A percentile compares a stretch with the other conserved stretches of the same genome.
Evolutionary conservation across 2,329 filamentous ascomycete species (phyloP).

Genomic region (Calonectria pteridis): DNA sequence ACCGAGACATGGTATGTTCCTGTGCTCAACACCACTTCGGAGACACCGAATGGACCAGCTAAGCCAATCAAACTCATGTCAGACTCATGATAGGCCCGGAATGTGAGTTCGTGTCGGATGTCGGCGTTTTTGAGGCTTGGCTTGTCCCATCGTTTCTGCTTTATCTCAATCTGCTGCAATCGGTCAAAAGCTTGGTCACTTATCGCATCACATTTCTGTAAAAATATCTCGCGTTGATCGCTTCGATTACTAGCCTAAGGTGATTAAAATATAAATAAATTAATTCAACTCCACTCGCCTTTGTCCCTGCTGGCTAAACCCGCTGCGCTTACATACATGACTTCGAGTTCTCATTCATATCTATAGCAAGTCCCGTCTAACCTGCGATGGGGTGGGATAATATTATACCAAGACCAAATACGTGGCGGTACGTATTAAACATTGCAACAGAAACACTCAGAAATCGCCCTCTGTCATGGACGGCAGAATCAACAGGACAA

Average conservation of each 20-base stretch:
- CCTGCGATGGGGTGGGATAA: constrained; percentile 10
- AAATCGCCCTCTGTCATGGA: constrained; percentile 9
- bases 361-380: constrained; percentile 4
- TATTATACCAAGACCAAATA: constrained; percentile 2
- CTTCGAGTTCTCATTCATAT: constrained; percentile 11
- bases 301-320: neutral
- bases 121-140: neutral
- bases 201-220: too few species aligned
- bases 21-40: neutral
- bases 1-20: neutral
- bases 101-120: neutral
- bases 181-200: neutral
- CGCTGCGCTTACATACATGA: constrained; percentile 6
- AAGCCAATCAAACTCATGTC: neutral
- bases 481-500: constrained; percentile 20
- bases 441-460: constrained; percentile 3
- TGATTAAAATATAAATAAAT: neutral
- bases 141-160: neutral
- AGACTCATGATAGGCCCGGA: neutral
- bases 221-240: neutral
- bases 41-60: neutral
- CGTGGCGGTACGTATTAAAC: constrained; percentile 17
- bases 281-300: constrained; percentile 1
- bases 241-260: neutral
- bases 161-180: neutral